Evolutionary conservation across 2,329 filamentous ascomycete species (phyloP), one percentile per base, ranked within the genome.

Genomic region (Aspergillus sp.): DNA sequence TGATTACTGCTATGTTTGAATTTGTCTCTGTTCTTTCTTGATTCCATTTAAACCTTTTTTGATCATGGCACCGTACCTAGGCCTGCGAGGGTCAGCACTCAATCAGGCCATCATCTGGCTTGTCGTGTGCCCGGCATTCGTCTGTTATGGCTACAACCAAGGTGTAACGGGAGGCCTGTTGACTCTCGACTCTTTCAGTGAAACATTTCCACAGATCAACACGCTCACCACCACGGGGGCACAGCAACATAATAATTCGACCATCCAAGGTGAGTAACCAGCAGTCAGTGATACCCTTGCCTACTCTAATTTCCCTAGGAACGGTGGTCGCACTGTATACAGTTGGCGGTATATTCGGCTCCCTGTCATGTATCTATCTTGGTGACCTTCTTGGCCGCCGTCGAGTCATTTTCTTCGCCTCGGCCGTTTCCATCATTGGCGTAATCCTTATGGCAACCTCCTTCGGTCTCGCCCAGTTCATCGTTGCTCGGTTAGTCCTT

Each of bases 131-230:
- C 59, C 59, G 29, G 54, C 68, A 12, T 75, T 75, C 49, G 68
- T 75, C 45, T 63, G 73, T 42, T 76, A 74, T 52, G 74, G 75
- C 44, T 78, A 76, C 64, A 76, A 77, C 56, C 72, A 76, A 54
- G 70, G 71, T 42, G 72, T 71, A 41, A 65, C 73, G n/a, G 73
- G 73, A 40, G 73, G 73, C 9, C 62, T 77, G n/a, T 55, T 72
- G 59, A 68, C 48, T 3, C 52, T 61, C 0, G 52, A 6, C 48
- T 58, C 48, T 76, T 39, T 7, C 36, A 39, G 7, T 8, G 27
- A 19, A 8, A 12, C 8, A 39, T 39, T 78, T 52, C 75, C 75
- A 1, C 55, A 67, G 44, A 75, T 77, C 53, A 67, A 78, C 57
- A 77, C 74, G 0, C 54, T 71, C 39, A 62, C 72, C 54, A 65